Percentiles rank a stretch among this genome's conserved stretches.
phyloP scores from a whole-genome alignment of 805 yeast species.

The Pichia ethanolica region DNA sequence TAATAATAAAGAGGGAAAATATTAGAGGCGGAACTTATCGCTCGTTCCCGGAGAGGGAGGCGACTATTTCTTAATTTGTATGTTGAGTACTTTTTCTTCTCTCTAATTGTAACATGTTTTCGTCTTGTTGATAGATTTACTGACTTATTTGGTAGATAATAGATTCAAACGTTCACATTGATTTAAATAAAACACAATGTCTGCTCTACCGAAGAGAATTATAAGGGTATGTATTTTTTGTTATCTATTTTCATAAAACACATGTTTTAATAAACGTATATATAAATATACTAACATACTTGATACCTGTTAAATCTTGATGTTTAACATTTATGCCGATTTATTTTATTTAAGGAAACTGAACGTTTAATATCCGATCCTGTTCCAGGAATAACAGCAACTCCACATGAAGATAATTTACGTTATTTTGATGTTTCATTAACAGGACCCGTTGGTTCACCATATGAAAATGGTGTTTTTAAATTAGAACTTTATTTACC shows the following conservation, averaged over 20 bases:
- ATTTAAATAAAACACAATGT: constrained; percentile 28
- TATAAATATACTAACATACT: no score
- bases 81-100: no score
- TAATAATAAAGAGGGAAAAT: no score
- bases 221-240: constrained; percentile 51
- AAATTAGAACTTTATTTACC: constrained; percentile 83
- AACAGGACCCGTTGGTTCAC: constrained; percentile 86
- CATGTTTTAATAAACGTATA: no score
- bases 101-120: no score
- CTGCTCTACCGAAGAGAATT: constrained; percentile 76
- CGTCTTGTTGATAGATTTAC: no score
- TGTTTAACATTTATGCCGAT: background rate
- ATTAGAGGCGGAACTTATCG: no score
- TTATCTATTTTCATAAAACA: no score
- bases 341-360: constrained; percentile 55
- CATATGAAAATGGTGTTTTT: constrained; percentile 79
- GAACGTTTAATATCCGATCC: constrained; percentile 90
- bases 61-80: no score
- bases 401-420: constrained; percentile 89
- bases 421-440: constrained; percentile 89
- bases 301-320: background rate
- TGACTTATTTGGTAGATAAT: no score
- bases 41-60: no score
- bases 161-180: no score
- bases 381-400: constrained; percentile 91